These are phyloP conservation scores for Coniferiporia sulphurascens DNA, from an alignment of 1,284 basidiomycete genomes.

Conservation along the genomic window DNA sequence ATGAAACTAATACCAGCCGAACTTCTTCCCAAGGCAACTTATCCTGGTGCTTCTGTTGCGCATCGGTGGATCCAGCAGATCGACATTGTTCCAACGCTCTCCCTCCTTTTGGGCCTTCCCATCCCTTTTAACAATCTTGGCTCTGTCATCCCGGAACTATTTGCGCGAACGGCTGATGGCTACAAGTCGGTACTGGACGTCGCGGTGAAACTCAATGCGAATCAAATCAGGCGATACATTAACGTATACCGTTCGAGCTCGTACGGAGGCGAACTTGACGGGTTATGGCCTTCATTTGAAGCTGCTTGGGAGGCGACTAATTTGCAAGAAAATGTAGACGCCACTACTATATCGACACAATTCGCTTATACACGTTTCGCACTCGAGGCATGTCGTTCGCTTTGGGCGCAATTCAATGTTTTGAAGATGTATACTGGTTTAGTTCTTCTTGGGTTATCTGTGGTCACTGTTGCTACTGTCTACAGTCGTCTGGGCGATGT, in stretches of 20 bases:
- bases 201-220: constrained; percentile 71
- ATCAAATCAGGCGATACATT: constrained; percentile 78
- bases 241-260: constrained; percentile 66
- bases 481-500: constrained; percentile 40
- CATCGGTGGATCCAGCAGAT: constrained; percentile 87
- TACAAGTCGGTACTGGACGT: constrained; percentile 36
- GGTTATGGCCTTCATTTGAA: constrained; percentile 50
- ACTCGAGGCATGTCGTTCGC: constrained; percentile 67
- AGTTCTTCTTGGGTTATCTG: constrained; percentile 42
- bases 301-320: constrained; percentile 39
- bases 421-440: constrained; percentile 71
- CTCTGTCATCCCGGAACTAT: constrained; percentile 86
- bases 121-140: constrained; percentile 97
- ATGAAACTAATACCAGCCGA: constrained; percentile 36
- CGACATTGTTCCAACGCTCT: constrained; percentile 87
- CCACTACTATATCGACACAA: constrained; percentile 25
- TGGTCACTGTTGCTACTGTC: constrained; percentile 43
- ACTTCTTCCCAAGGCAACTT: constrained; percentile 51
- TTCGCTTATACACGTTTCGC: constrained; percentile 60
- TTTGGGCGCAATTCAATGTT: constrained; percentile 95
- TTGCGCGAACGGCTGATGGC: constrained; percentile 35
- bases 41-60: constrained; percentile 52
- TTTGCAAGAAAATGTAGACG: constrained; percentile 30
- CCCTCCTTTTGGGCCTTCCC: constrained; percentile 88
- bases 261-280: constrained; percentile 69